Conservation (phyloP, 1,139 yeast species). For the Kodamaea fungicola region DNA sequence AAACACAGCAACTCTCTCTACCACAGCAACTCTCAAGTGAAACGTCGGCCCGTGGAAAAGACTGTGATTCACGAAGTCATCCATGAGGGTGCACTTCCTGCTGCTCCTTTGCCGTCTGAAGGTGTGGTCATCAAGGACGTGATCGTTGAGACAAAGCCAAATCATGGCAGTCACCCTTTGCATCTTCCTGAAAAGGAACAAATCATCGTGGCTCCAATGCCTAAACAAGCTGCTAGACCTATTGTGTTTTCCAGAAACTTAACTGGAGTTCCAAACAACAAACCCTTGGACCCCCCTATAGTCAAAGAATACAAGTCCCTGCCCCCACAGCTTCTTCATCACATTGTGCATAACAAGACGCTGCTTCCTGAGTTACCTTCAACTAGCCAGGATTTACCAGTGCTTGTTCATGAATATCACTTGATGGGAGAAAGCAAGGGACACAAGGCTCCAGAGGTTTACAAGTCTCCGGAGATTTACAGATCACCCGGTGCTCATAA, state of each 20-base stretch:
- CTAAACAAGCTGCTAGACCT: conserved; percentile 3
- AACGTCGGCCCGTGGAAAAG: not conserved
- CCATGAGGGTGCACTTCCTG: not conserved
- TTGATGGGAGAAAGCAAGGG: no score
- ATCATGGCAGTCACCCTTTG: conserved; percentile 2
- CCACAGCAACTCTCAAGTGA: conserved; percentile 5
- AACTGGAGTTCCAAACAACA: conserved; percentile 6
- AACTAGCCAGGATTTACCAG: no score
- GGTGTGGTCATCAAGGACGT: conserved; percentile 1
- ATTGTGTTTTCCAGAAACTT: conserved; percentile 6
- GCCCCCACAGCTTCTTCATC: not conserved
- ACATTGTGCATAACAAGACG: no score
- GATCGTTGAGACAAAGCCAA: not conserved
- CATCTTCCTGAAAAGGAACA: conserved; percentile 1
- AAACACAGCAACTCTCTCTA: conserved; percentile 3
- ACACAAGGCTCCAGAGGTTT: no score
- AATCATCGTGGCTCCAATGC: conserved; percentile 4
- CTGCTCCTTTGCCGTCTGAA: conserved; percentile 1
- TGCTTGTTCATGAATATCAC: no score
- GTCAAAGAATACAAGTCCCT: not conserved
- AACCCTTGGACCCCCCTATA: conserved; percentile 7
- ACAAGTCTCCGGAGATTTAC: no score
- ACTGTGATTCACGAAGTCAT: not conserved
- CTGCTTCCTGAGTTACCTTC: no score
- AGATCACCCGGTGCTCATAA: no score